A percentile compares a stretch with the other conserved stretches of the same genome.
These are phyloP conservation scores for Podila verticillata DNA, from an alignment of 192 early-diverging fungal species.

Conservation along the genomic window DNA sequence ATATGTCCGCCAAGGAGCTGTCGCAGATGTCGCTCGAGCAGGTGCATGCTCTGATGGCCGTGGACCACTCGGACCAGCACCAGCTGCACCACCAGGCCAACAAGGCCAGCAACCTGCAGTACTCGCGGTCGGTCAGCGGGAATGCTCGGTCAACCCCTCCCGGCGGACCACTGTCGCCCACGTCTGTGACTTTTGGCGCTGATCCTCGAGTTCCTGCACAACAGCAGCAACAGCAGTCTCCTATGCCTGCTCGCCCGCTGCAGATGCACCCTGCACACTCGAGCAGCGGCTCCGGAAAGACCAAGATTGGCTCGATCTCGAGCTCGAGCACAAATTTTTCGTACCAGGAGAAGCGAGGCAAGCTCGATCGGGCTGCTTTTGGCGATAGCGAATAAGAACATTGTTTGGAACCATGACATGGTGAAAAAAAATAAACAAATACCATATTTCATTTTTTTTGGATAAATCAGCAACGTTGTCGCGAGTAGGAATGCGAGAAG, in stretches of 20 bases:
- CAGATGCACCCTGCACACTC: too few relatives aligned
- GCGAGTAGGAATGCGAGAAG: too few relatives aligned
- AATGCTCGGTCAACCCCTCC: neutral
- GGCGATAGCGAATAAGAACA: neutral
- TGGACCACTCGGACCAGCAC: neutral
- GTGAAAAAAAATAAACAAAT: neutral
- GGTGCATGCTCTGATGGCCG: constrained; percentile 42
- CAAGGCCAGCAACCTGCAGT: constrained; percentile 7
- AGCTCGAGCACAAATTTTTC: neutral
- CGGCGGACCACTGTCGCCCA: neutral
- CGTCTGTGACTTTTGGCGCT: neutral
- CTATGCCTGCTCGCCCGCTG: too few relatives aligned
- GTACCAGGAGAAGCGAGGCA: neutral
- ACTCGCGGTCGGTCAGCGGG: constrained; percentile 24
- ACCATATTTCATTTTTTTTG: neutral
- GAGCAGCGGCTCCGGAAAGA: neutral
- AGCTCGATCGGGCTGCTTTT: neutral
- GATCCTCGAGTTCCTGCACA: neutral
- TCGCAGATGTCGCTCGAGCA: constrained; percentile 36
- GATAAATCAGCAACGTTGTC: too few relatives aligned
- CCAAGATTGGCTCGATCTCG: neutral
- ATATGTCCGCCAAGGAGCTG: constrained; percentile 46
- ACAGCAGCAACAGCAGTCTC: too few relatives aligned
- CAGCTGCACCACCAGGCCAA: neutral
- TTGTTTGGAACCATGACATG: neutral